These are phyloP conservation scores for Glarea lozoyensis DNA, from an alignment of 495 filamentous ascomycete species.

Conservation along the genomic window DNA sequence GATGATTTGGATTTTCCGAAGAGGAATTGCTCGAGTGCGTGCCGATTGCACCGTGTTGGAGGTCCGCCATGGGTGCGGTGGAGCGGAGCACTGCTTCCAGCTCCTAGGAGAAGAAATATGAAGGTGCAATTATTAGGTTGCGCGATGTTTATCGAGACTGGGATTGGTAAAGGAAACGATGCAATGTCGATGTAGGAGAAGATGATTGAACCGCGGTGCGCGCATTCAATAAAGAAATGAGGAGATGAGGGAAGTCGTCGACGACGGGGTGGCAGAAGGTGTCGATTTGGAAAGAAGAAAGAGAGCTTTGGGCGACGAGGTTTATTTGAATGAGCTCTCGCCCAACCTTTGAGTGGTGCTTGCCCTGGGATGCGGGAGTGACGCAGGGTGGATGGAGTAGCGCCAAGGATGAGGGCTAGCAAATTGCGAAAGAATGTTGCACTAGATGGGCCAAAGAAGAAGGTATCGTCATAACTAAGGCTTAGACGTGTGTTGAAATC, in stretches of 20 bases:
- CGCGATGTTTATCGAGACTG: neutral
- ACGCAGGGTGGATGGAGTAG: neutral
- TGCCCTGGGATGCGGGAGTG: neutral
- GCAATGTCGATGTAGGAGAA: neutral
- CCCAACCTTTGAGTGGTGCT: neutral
- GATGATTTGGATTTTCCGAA: conserved; percentile 15
- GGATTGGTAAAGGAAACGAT: conserved; percentile 1
- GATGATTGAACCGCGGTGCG: neutral
- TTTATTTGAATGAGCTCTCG: neutral
- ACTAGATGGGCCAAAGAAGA: neutral
- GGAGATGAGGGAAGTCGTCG: conserved; percentile 12
- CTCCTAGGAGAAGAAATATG: neutral
- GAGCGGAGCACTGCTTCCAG: conserved; percentile 13
- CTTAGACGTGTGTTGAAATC: too few species aligned
- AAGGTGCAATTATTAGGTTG: neutral
- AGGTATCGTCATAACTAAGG: too few species aligned
- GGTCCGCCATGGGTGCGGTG: conserved; percentile 36
- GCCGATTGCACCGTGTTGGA: conserved; percentile 21
- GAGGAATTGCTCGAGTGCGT: conserved; percentile 10
- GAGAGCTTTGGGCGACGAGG: conserved; percentile 1
- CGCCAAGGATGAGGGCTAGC: neutral
- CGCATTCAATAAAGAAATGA: neutral
- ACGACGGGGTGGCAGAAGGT: conserved; percentile 23
- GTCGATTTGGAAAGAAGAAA: conserved; percentile 26
- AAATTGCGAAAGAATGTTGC: too few species aligned